Conservation (phyloP, 1,284 basidiomycete species). For the Ceratobasidium sp. region DNA sequence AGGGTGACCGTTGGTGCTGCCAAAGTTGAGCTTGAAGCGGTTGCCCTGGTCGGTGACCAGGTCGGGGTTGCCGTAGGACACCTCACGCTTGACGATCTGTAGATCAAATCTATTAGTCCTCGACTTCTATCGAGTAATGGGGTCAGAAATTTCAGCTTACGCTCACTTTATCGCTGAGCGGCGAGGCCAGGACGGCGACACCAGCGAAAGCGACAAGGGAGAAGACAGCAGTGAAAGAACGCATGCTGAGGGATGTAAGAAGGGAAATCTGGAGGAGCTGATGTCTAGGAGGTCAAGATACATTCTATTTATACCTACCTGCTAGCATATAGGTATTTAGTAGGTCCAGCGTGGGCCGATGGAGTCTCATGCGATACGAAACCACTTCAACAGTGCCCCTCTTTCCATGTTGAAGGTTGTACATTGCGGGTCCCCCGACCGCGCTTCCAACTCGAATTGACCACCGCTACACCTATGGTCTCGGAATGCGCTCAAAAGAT, state of each 20-base stretch:
- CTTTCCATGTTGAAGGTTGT: too few relatives aligned
- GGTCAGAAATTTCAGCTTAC: not conserved
- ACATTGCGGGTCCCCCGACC: too few relatives aligned
- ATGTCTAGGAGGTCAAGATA: too few relatives aligned
- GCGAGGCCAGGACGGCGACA: conserved; percentile 7
- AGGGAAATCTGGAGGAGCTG: not conserved
- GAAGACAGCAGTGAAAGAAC: not conserved
- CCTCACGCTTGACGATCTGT: conserved; percentile 29
- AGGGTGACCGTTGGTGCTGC: conserved; percentile 33
- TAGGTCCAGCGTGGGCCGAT: too few relatives aligned
- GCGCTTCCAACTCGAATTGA: too few relatives aligned
- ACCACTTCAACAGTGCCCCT: too few relatives aligned
- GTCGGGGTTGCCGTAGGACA: conserved; percentile 36
- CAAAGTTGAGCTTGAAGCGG: conserved; percentile 40
- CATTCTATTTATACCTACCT: too few relatives aligned
- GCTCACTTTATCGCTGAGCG: not conserved
- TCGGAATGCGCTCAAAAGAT: too few relatives aligned
- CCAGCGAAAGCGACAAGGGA: not conserved
- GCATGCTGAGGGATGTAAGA: not conserved
- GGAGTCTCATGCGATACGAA: too few relatives aligned
- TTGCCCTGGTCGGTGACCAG: conserved; percentile 32
- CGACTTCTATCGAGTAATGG: too few relatives aligned
- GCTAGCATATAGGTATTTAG: too few relatives aligned
- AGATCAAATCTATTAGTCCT: not conserved
- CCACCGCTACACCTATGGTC: too few relatives aligned